Conservation (phyloP, 2,329 filamentous ascomycete species). For the Pseudogymnoascus sp. region DNA sequence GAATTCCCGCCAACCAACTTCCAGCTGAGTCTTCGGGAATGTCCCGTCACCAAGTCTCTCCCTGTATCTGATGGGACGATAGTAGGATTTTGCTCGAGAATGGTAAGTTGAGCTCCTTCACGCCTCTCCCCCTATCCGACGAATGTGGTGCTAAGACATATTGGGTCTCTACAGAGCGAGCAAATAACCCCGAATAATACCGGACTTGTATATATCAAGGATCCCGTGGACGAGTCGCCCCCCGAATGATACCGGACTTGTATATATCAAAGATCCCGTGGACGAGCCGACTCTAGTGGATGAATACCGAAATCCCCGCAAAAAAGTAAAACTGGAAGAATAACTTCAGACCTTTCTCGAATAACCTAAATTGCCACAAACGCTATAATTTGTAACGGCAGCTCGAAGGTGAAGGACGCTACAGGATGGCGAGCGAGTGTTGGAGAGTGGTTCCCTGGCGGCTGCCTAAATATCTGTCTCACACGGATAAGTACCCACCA, state of each 20-base stretch:
- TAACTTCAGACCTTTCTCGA: background rate
- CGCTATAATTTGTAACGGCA: background rate
- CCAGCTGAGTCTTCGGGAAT: background rate
- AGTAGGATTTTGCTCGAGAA: background rate
- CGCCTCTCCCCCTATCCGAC: background rate
- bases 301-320: background rate
- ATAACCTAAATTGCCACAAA: background rate
- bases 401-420: background rate
- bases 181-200: background rate
- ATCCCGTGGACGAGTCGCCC: background rate
- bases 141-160: background rate
- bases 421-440: background rate
- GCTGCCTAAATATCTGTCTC: background rate
- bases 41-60: background rate
- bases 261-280: background rate
- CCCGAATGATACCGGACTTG: background rate
- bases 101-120: background rate
- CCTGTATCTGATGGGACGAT: background rate
- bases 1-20: background rate
- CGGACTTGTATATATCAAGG: background rate
- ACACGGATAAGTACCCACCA: background rate
- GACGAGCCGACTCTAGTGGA: background rate
- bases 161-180: background rate
- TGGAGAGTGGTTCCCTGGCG: background rate
- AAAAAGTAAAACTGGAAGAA: background rate